Evolutionary conservation across 2,329 filamentous ascomycete species (phyloP), one percentile per base, ranked within the genome.

Genomic region (Amesomyces nigricolor): DNA sequence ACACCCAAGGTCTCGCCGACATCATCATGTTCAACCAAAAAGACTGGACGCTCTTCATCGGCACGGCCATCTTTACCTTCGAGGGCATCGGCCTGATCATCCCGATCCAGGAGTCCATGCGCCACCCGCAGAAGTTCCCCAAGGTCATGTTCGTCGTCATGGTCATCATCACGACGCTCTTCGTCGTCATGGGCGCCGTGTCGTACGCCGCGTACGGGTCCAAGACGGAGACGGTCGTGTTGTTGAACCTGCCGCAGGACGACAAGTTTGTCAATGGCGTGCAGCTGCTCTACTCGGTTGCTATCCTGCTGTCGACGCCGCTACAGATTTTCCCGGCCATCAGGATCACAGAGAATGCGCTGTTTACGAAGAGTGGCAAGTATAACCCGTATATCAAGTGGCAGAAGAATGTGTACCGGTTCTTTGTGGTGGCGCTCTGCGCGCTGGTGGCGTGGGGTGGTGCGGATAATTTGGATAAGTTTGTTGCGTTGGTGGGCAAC

Each of bases 311-410:
- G 10, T 96, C 90, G 37, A 99, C 94, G 0, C 94, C 94, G 5
- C 76, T 99, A 56, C 95, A 99, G 68, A 91, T 99, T 63, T 99
- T 97, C 78, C 94, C 94, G 0, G 94, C 94, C 43, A 97, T 99
- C 66, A 88, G 92, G 67, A 99, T 99, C 66, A 90, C 89, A 35
- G 91, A 95, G 72, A 96, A 95, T 64, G 90, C 91, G 62, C 78
- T 97, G 6, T 99, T 97, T 71, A 95, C 89, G 22, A 81, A 88
- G 67, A 96, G 91, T 60, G 91, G 94, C 64, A 99, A 99, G 73
- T 96, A 96, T 75, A 96, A 97, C 68, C 91, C 91, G 0, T 94
- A 89, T 68, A 95, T 99, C 77, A 99, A 99, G 76, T 99, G 94
- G 94, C 89, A 97, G 79, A 99, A 99, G 83, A 99, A 99, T 65